Base-by-base conservation (phyloP, 108 stramenopile species). In the Cyclotella atomus region DNA sequence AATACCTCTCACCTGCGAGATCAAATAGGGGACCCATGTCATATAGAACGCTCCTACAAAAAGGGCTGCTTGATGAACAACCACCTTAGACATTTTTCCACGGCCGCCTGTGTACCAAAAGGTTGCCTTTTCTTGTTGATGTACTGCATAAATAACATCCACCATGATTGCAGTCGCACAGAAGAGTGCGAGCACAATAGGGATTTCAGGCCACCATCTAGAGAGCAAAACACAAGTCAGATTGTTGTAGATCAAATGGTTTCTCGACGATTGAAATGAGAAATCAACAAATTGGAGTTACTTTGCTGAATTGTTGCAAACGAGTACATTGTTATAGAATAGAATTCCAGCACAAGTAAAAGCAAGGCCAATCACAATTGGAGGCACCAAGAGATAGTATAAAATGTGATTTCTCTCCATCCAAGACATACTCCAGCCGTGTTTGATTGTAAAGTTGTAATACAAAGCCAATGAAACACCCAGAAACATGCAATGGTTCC, bases 151-250 rank as follows among this genome's bases (percentile, higher is more conserved):
- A 20, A 50, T 16, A 30, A 57, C 68, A 43, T 28, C 35, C 14
- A 17, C 70, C 70, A 71, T 60, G 9, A 63, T 44, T 20, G n/a
- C 46, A 4, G 70, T 71, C 3, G 59, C 59, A 25, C 3, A 7
- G 4, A 71, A 32, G 16, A 71, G 36, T 27, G 70, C 34, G 5
- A 71, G 16, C 2, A 60, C 17, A 16, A 71, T 20, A 9, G 70
- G 70, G 9, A 73, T 38, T 19, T 71, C 70, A 25, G 70, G 70
- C 70, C 70, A 71, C 47, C 47, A 53, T 44, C 43, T 29, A n/a
- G n/a, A 17, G 14, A 49, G 17, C 6, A 28, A 29, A 63, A 19
- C 34, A 34, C n/a, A 27, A 6, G n/a, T n/a, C n/a, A n/a, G n/a
- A n/a, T n/a, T n/a, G n/a, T n/a, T n/a, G n/a, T n/a, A n/a, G n/a